Base-by-base conservation (phyloP, 805 yeast species). In the Ogataea neopini region DNA sequence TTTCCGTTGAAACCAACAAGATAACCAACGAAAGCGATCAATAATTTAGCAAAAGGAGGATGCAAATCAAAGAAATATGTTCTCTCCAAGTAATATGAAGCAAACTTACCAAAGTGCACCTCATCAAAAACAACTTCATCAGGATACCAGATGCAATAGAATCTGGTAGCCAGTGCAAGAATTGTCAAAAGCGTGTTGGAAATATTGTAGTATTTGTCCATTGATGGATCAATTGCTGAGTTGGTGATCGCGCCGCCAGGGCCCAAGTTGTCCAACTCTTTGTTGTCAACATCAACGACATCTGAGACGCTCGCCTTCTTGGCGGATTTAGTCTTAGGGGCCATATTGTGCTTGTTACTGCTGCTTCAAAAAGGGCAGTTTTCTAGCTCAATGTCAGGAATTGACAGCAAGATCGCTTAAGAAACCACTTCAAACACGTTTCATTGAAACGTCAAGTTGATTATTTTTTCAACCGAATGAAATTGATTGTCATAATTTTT, bases 31-130 rank as follows among this genome's bases (percentile, higher is more conserved):
- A 83, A 76, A 0, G 98, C 98, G 68, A 92, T 88, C 56, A 91
- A 74, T 65, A 94, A 75, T 67, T 94, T 94, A 45, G 96, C 99
- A 68, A 94, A 88, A 18, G 99, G 99, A 8, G 99, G 99, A 70
- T 94, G 99, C 44, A 94, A 81, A 69, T 94, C 99, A 62, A 94
- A 94, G 67, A 89, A 94, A 67, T 88, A 94, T 0, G 96, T 86
- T 52, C 96, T 77, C 67, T 92, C 87, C 50, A 92, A 70, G 67
- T 92, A 92, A 68, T 86, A 85, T 1, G 89, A 80, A 6, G 92
- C 92, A 65, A 86, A 86, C 60, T 86, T 86, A 30, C 96, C 96
- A 60, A 87, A 87, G 66, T 87, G 95, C 17, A 86, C 94, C 63
- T 87, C 95, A 68, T 87, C 96, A 58, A 87, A 87, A 2, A 87